Evolutionary conservation across 192 early-diverging fungal species (phyloP), one percentile per base, ranked within the genome.

Genomic region (Chytriomyces sp.): DNA sequence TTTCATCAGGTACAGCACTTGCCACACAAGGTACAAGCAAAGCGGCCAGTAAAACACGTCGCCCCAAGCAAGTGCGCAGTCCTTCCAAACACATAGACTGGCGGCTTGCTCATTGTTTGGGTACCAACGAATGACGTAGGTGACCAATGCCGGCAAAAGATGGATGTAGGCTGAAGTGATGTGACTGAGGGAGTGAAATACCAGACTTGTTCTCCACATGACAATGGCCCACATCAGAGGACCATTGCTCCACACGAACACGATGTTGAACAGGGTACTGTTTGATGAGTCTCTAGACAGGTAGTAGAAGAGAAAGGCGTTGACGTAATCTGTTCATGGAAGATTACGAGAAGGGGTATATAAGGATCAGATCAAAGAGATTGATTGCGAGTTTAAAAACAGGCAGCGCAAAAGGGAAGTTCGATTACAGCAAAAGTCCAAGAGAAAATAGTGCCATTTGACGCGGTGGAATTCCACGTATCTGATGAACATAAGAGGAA

Each of bases 351-450:
- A 35, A 35, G 35, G 35, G 35, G 35, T 35, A 35, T 35, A 35
- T 35, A 35, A 35, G 35, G 35, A 35, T 35, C 35, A 2, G 4
- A 35, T 35, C 35, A 35, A 35, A 35, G 35, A 35, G 2, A 3
- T 35, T 4, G 4, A 35, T 35, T 35, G 35, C 35, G 35, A 35
- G 35, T 35, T 35, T 35, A 35, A 35, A 35, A 35, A 35, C 35
- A 4, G 35, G 35, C 35, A 35, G 35, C 35, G 35, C 35, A 35
- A 35, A 35, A 35, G 35, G 35, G 35, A 35, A 35, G 35, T 35
- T 50, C n/a, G n/a, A 61, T 65, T 28, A 75, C 73, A 75, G 73
- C 73, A 75, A 24, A 75, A 75, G 63, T 75, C 73, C 13, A 75
- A n/a, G 8, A 75, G 6, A 47, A 75, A 75, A 63, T 75, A 75